Conservation (phyloP, 2,329 filamentous ascomycete genomes). For the Sclerotinia nivalis region DNA sequence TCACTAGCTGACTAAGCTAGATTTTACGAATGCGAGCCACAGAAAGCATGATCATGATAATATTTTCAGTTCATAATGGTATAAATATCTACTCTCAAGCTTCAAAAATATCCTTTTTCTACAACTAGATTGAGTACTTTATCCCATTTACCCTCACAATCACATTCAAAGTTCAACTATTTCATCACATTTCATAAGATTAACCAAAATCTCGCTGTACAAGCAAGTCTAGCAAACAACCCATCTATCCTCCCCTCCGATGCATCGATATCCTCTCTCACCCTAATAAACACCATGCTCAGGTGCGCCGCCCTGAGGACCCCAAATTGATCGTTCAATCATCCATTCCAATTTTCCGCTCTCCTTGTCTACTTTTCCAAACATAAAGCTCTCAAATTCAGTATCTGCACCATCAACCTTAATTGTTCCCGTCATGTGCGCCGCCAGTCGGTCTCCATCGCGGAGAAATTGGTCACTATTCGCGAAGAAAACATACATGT, state of each 20-base stretch:
- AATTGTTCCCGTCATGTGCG: constrained; percentile 5
- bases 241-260: neutral
- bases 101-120: too few relatives aligned
- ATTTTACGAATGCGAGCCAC: too few relatives aligned
- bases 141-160: too few relatives aligned
- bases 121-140: too few relatives aligned
- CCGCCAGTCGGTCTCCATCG: constrained; percentile 2
- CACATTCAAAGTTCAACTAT: too few relatives aligned
- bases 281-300: constrained; percentile 5
- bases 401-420: neutral
- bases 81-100: neutral
- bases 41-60: too few relatives aligned
- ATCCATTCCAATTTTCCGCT: constrained; percentile 13
- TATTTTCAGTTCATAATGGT: too few relatives aligned
- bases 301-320: neutral
- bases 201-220: too few relatives aligned
- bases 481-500: neutral
- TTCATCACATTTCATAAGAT: too few relatives aligned
- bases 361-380: constrained; percentile 7
- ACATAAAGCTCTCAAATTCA: constrained; percentile 17
- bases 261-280: neutral
- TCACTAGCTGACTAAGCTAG: neutral
- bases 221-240: neutral
- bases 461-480: constrained; percentile 17
- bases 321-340: constrained; percentile 9